Percentiles rank a stretch among this genome's conserved stretches.
Evolutionary conservation across 441 rosid species (phyloP).

Genomic region (Corymbia citriodora): DNA sequence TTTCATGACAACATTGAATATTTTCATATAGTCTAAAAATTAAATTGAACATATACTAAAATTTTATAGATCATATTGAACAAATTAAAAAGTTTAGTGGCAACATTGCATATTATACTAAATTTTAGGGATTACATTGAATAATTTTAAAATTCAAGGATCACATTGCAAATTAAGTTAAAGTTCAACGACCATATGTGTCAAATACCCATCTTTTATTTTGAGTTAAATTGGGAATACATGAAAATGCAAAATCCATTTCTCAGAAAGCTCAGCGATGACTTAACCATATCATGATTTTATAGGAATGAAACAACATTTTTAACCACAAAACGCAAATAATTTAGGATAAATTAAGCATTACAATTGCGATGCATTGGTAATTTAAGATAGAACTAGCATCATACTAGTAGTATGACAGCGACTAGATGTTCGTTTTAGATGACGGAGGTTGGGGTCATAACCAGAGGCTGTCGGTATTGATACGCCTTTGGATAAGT

Average conservation of each 20-base stretch:
- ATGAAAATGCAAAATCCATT: neutral
- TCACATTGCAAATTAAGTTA: neutral
- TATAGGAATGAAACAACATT: neutral
- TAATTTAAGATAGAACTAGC: neutral
- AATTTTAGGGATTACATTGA: neutral
- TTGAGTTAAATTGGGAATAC: neutral
- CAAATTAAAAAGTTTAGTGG: neutral
- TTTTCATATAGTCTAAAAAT: fast-evolving
- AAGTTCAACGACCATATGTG: fast-evolving
- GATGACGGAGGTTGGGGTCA: neutral
- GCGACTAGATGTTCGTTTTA: neutral
- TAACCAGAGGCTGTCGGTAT: neutral
- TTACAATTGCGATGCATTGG: neutral
- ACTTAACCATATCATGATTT: neutral
- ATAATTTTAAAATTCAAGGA: neutral
- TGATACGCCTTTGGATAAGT: neutral
- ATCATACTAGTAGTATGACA: neutral
- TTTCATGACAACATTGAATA: neutral
- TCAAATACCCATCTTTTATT: neutral
- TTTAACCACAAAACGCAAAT: neutral
- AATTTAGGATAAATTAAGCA: neutral
- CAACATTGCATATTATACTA: too few species aligned
- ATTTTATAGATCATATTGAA: neutral
- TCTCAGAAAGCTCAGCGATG: neutral
- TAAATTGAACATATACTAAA: neutral